phyloP scores from a whole-genome alignment of 805 yeast species.

The Starmerella vitae region DNA sequence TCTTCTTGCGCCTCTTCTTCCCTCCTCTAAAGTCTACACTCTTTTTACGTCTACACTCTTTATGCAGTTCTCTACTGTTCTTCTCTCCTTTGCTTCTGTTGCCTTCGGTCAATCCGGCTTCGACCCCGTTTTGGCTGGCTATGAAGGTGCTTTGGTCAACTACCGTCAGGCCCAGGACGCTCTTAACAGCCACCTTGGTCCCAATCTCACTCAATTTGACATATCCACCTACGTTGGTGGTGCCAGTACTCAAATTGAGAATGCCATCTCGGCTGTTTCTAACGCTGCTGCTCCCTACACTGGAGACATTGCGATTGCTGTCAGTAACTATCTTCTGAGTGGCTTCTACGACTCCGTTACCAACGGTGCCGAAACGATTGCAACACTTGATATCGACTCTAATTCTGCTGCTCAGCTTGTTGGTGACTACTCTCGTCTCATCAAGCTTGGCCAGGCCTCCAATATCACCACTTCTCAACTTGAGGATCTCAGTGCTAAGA shows the following conservation, averaged over 20 bases:
- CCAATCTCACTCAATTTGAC: slow-evolving; percentile 1
- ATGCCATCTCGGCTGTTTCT: slow-evolving; percentile 19
- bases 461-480: neutral
- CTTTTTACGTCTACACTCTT: too few species aligned
- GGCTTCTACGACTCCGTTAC: slow-evolving; percentile 26
- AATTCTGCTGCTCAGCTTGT: slow-evolving; percentile 11
- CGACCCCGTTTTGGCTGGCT: slow-evolving; percentile 9
- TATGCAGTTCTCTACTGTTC: neutral
- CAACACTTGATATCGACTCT: slow-evolving; percentile 12
- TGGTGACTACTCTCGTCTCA: slow-evolving; percentile 18
- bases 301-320: slow-evolving; percentile 14
- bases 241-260: slow-evolving; percentile 26
- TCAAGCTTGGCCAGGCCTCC: slow-evolving; percentile 6
- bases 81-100: slow-evolving; percentile 6
- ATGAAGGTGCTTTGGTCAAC: slow-evolving; percentile 12
- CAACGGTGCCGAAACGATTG: slow-evolving; percentile 24
- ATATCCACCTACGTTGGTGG: slow-evolving; percentile 22
- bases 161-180: slow-evolving; percentile 15
- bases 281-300: slow-evolving; percentile 16
- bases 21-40: too few species aligned
- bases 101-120: slow-evolving; percentile 4
- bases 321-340: slow-evolving; percentile 20
- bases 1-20: too few species aligned
- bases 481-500: neutral
- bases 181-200: slow-evolving; percentile 9